phyloP scores from a whole-genome alignment of 176 grass and related monocot genomes.

The Dendrocalamus sinicus region DNA sequence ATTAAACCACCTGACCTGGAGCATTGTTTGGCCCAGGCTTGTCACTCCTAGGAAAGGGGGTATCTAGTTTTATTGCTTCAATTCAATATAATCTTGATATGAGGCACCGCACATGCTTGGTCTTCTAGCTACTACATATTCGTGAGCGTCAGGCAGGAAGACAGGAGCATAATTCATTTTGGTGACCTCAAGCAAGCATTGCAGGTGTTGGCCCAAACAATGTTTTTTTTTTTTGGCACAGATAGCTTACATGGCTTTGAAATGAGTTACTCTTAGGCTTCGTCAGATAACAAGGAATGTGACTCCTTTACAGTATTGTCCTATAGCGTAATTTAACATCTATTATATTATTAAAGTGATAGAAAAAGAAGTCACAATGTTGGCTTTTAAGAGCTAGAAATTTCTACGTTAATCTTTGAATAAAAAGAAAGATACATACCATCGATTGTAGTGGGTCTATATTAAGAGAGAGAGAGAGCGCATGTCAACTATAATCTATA shows the following conservation, averaged over 20 bases:
- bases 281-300: background rate
- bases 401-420: too few relatives aligned
- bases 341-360: too few relatives aligned
- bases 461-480: too few relatives aligned
- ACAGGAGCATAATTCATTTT: background rate
- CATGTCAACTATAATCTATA: too few relatives aligned
- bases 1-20: too few relatives aligned
- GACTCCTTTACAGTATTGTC: background rate
- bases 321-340: background rate
- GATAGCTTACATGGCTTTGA: background rate
- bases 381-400: too few relatives aligned
- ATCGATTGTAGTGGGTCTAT: too few relatives aligned
- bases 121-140: background rate
- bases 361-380: too few relatives aligned
- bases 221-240: background rate
- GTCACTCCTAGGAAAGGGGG: background rate
- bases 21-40: background rate
- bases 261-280: background rate
- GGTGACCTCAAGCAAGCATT: constrained; percentile 16
- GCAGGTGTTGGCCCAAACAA: background rate
- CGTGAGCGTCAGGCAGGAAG: background rate
- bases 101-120: background rate
- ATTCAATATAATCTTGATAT: background rate
- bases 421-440: too few relatives aligned
- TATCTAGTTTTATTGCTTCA: background rate